Base-by-base conservation (phyloP, 1,284 basidiomycete genomes). In the Crucibulum cyathiforme region DNA sequence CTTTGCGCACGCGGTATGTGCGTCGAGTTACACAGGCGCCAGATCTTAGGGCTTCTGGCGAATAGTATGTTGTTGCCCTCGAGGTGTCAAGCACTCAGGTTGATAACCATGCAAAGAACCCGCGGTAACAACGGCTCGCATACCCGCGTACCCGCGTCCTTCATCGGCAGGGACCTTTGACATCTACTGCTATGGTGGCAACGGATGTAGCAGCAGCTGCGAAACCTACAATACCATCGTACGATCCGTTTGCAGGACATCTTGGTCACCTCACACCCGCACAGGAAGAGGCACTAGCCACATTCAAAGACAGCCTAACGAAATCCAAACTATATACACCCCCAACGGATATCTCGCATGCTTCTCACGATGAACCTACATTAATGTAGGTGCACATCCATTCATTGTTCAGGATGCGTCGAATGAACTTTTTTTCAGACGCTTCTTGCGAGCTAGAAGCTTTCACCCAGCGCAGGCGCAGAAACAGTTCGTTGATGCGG, bases 371-470 rank as follows among this genome's bases (percentile, higher is more conserved):
- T 58, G 90, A 93, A 56, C 69, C 82, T 4, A 90, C 89, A 7
- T 73, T 93, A 24, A 71, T 90, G 90, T 92, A 63, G 60, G 88
- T 77, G 19, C 37, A 54, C 24, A 4, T 47, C 19, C 34, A 36
- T 43, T 10, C 12, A 17, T 31, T 38, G 38, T 35, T 48, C 8
- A 19, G 37, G 12, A n/a, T 8, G 2, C 4, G 6, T 41, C 60
- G 24, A n/a, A 54, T 39, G 38, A 41, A 31, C 46, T 43, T 41
- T 47, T 13, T 31, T 54, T 36, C 69, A 93, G 91, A 31, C 89
- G 92, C 9, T 94, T 94, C 67, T 81, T 94, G 5, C 82, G 90
- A 34, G 92, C 92, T 7, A 82, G 92, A 63, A 80, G 80, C 57
- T 93, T 87, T 67, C 82, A 90, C 61, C 76, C 82, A 7, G 63